phyloP scores from a whole-genome alignment of 225 moss, liverwort and hornwort genomes.

The Marchantia polymorpha region DNA sequence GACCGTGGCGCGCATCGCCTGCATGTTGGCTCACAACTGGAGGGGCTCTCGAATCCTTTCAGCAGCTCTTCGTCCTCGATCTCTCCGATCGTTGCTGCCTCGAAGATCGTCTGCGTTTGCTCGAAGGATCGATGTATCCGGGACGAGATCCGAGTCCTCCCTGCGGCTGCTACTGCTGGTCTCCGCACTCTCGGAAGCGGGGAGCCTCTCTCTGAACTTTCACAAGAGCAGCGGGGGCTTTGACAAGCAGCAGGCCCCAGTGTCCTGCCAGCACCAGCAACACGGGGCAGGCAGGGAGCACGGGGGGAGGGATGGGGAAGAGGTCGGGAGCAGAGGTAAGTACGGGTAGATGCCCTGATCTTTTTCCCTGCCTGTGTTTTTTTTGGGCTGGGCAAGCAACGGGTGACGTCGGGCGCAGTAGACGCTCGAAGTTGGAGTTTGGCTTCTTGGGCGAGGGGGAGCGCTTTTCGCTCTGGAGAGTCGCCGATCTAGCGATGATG shows the following conservation, averaged over 20 bases:
- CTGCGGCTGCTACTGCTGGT: neutral
- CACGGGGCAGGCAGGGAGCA: neutral
- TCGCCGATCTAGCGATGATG: neutral
- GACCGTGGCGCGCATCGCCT: constrained; percentile 41
- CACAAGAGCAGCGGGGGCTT: neutral
- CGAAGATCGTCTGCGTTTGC: neutral
- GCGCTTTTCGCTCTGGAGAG: neutral
- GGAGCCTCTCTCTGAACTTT: neutral
- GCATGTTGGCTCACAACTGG: constrained; percentile 26
- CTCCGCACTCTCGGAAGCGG: neutral
- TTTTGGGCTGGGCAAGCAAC: neutral
- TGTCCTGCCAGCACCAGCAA: neutral
- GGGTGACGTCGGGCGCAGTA: no score
- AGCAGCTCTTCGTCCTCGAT: neutral
- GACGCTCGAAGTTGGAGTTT: neutral
- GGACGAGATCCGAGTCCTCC: neutral
- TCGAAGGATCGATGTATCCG: constrained; percentile 1
- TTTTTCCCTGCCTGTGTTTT: neutral
- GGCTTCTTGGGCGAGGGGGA: neutral
- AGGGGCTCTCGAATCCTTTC: neutral
- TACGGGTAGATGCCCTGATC: neutral
- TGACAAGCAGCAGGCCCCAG: constrained; percentile 2
- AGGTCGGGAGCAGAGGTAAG: neutral
- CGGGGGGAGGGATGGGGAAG: neutral
- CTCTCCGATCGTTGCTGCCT: neutral